Evolutionary conservation across 495 filamentous ascomycete species (phyloP), one percentile per base, ranked within the genome.

Genomic region (Tuber microsphaerosporum): DNA sequence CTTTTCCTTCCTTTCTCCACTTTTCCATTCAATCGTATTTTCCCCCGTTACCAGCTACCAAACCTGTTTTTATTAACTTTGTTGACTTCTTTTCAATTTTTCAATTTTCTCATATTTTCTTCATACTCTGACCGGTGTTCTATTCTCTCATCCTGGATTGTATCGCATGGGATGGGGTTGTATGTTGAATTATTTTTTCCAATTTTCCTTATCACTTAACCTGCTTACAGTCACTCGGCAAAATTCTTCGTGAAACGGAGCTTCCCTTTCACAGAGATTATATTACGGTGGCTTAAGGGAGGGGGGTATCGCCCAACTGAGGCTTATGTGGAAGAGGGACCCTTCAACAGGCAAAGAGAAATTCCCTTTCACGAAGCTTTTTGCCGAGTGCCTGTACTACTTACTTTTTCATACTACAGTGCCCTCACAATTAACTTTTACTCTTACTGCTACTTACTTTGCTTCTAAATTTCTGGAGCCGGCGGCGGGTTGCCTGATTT

Each of bases 121-220:
- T 65, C 56, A 31, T 65, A 31, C 56, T 31, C 16, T 1, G n/a
- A 65, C 26, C 56, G 12, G 20, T 65, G n/a, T 65, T 65, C 56
- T 61, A 26, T 26, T 26, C 9, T 31, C 43, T 20, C 70, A 42
- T 41, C 70, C 70, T 44, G 43, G 39, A 41, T 71, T 44, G 43
- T 44, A 41, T 44, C 70, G 43, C 9, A 42, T 71, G n/a, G 39
- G 20, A 41, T 31, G 31, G 37, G 43, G 22, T 14, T 34, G 9
- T 71, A 71, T 26, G 22, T 31, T 71, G 43, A 72, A 70, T 44
- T 75, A 20, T 43, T 84, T 81, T 79, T 79, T 84, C 83, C 80
- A 82, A 84, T 81, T 78, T 79, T 73, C n/a, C 70, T 41, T 44
- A 44, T 71, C 22, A 56, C 22, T 56, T n/a, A n/a, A 71, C 70